Conservation (phyloP, 2,329 filamentous ascomycete species). For the Aspergillus candidus region DNA sequence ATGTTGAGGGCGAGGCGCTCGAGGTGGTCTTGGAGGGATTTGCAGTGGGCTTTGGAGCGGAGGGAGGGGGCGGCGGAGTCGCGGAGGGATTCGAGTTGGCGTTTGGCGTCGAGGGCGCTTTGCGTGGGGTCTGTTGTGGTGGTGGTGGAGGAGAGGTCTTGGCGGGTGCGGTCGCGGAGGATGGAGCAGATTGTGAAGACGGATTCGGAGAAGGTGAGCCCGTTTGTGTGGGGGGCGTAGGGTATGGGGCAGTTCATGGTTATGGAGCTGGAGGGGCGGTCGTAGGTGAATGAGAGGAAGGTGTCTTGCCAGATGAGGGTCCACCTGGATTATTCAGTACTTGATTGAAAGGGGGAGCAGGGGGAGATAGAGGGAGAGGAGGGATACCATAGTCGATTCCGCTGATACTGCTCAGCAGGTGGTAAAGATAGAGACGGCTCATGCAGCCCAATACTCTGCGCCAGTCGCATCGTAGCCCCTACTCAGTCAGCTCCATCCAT, state of each 20-base stretch:
- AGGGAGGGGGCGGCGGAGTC: constrained; percentile 6
- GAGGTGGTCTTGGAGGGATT: constrained; percentile 12
- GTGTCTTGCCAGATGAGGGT: constrained; percentile 18
- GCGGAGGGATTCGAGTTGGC: constrained; percentile 6
- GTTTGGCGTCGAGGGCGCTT: constrained; percentile 4
- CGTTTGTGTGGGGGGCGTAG: constrained; percentile 1
- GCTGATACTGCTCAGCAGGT: constrained; percentile 4
- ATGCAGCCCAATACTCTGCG: constrained; percentile 21
- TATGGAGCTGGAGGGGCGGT: constrained; percentile 15
- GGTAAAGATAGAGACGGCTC: constrained; percentile 8
- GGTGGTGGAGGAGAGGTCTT: not conserved
- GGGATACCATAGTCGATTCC: constrained; percentile 8
- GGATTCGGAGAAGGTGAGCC: constrained; percentile 12
- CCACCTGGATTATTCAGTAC: constrained; percentile 11
- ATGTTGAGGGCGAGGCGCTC: constrained; percentile 15
- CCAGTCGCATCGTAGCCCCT: constrained; percentile 18
- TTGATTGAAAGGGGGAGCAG: no score
- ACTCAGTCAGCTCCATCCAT: not conserved
- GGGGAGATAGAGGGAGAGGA: not conserved
- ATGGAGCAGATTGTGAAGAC: constrained; percentile 12
- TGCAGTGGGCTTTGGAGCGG: constrained; percentile 11
- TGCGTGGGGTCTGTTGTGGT: not conserved
- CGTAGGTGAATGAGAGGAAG: constrained; percentile 20
- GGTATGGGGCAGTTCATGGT: constrained; percentile 9
- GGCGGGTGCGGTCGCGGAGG: constrained; percentile 7